phyloP scores from a whole-genome alignment of 164 flowering plant genomes.

The Vitis cinerea region DNA sequence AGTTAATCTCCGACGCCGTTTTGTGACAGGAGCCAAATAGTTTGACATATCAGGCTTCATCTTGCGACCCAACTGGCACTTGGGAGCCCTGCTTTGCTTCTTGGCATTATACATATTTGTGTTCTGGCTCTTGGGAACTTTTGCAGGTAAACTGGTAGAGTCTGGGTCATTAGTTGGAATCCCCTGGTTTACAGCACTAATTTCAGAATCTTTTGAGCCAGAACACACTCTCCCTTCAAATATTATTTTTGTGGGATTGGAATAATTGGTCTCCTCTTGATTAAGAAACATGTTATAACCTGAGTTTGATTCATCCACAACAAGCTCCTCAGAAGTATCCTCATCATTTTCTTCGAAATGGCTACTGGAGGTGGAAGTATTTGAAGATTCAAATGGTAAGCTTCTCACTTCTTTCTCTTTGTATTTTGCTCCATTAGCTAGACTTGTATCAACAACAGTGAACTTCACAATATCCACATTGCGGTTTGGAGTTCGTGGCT shows the following conservation, averaged over 20 bases:
- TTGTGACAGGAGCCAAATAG: constrained; percentile 26
- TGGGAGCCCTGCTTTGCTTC: constrained; percentile 21
- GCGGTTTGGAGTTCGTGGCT: constrained; percentile 24
- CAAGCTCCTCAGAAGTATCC: constrained; percentile 27
- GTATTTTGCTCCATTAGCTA: constrained; percentile 14
- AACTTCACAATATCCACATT: constrained; percentile 25
- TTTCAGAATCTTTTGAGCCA: constrained; percentile 5
- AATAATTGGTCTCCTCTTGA: constrained; percentile 8
- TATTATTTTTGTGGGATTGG: constrained; percentile 7
- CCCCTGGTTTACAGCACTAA: constrained; percentile 13
- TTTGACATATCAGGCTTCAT: constrained; percentile 19
- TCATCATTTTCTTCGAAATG: constrained; percentile 30
- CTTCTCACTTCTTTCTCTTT: constrained; percentile 36
- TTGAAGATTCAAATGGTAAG: constrained; percentile 39
- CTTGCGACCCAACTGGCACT: constrained; percentile 20
- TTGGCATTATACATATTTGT: constrained; percentile 8
- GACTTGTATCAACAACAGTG: constrained; percentile 47
- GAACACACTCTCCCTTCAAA: constrained; percentile 6
- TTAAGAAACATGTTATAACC: constrained; percentile 9
- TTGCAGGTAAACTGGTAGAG: neutral
- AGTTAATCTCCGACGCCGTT: constrained; percentile 23
- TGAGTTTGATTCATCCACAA: constrained; percentile 21
- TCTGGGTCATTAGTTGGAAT: constrained; percentile 10
- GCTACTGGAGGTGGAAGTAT: constrained; percentile 8
- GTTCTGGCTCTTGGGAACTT: constrained; percentile 7